Conservation (phyloP, 208 protist genomes). For the Leishmania lainsoni region DNA sequence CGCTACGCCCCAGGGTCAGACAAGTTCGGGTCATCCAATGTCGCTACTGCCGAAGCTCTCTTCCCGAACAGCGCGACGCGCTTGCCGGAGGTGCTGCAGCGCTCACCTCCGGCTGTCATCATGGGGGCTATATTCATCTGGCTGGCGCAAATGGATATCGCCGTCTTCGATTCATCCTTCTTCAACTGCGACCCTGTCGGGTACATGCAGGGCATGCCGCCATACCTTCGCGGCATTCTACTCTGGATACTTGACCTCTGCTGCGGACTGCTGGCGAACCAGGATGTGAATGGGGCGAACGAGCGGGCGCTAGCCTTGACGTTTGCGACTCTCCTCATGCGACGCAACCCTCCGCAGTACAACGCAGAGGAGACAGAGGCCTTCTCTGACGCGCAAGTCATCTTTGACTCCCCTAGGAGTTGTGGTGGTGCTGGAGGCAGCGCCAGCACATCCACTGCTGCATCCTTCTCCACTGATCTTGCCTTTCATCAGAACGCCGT, state of each 20-base stretch:
- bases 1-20: conserved; percentile 73
- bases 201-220: conserved; percentile 77
- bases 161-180: conserved; percentile 70
- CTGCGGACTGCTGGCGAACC: conserved; percentile 69
- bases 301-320: conserved; percentile 70
- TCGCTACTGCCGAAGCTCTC: conserved; percentile 29
- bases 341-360: conserved; percentile 15
- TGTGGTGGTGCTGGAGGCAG: background rate
- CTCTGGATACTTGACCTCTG: conserved; percentile 78
- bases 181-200: conserved; percentile 65
- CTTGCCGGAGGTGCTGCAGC: conserved; percentile 60
- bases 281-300: conserved; percentile 62
- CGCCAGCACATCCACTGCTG: conserved; percentile 6
- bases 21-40: conserved; percentile 48
- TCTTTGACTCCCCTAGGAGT: conserved; percentile 8
- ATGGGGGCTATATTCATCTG: conserved; percentile 74
- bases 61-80: conserved; percentile 76
- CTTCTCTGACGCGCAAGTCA: conserved; percentile 31
- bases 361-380: conserved; percentile 16
- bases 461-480: conserved; percentile 43
- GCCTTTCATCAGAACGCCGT: conserved; percentile 53
- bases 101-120: conserved; percentile 72
- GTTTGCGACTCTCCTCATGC: conserved; percentile 72
- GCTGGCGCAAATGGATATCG: conserved; percentile 69
- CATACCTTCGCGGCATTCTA: conserved; percentile 66